These are phyloP conservation scores for Solanum etuberosum DNA, from an alignment of 257 asterid species.

Conservation along the genomic window DNA sequence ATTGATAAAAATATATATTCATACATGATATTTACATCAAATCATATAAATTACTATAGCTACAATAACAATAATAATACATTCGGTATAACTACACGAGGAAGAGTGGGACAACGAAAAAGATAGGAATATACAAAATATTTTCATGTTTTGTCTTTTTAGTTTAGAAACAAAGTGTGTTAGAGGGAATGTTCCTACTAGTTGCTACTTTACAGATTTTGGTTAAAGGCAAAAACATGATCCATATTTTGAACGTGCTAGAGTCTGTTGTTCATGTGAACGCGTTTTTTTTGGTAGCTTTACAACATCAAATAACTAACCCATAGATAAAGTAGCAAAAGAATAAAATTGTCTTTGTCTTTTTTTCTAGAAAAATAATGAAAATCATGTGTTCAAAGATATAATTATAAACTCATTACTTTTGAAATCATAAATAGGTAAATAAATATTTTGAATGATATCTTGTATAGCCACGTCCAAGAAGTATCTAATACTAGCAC, in stretches of 20 bases:
- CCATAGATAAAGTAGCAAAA: background rate
- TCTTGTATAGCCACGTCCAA: background rate
- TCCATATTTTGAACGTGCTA: slow-evolving; percentile 18
- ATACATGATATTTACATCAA: background rate
- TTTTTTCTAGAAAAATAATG: background rate
- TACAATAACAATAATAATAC: background rate
- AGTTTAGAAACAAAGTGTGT: background rate
- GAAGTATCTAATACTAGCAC: background rate
- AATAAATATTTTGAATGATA: background rate
- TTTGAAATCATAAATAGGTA: background rate
- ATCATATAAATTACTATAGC: background rate
- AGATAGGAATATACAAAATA: background rate
- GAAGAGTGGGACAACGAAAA: background rate
- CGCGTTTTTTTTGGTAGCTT: background rate
- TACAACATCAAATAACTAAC: background rate
- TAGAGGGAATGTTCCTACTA: background rate
- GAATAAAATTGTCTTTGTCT: background rate
- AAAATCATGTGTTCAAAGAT: background rate
- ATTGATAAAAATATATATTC: background rate
- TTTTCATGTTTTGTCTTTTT: background rate
- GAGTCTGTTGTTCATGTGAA: background rate
- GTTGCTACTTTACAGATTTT: background rate
- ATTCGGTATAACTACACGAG: background rate
- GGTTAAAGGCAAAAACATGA: background rate
- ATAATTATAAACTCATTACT: background rate